These are phyloP conservation scores for Coffea eugenioides DNA, from an alignment of 257 asterid genomes.

Conservation along the genomic window DNA sequence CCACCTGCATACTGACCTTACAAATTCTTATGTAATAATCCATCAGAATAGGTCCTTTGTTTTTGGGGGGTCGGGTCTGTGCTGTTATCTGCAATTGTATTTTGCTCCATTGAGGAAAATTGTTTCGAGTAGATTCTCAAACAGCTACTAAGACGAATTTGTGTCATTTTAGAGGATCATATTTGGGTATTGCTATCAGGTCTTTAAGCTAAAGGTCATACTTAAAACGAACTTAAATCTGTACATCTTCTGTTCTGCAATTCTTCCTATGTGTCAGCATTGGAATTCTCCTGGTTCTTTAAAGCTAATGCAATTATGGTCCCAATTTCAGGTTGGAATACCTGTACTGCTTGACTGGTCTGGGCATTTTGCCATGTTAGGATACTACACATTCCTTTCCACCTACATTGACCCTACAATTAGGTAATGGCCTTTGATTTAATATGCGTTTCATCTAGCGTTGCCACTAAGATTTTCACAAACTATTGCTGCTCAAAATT, in stretches of 20 bases:
- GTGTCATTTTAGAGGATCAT: background rate
- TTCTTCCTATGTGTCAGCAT: background rate
- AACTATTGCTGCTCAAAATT: background rate
- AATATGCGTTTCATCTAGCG: background rate
- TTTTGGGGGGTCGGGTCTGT: background rate
- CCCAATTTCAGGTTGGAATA: constrained; percentile 65
- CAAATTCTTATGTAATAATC: no score
- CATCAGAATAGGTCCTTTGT: no score
- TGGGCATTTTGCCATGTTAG: constrained; percentile 84
- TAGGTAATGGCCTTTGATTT: constrained; percentile 40
- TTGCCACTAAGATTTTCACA: background rate
- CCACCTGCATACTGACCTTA: no score
- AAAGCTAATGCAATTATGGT: background rate
- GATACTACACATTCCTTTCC: constrained; percentile 79
- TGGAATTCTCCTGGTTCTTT: background rate
- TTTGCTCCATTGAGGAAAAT: background rate
- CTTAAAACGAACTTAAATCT: background rate
- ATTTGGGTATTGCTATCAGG: background rate
- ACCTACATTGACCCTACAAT: constrained; percentile 61
- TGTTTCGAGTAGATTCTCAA: background rate
- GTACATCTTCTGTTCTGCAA: background rate
- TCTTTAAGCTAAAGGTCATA: background rate
- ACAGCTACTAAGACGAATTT: background rate
- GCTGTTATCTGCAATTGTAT: background rate
- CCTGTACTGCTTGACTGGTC: constrained; percentile 82